These are phyloP conservation scores for Colletotrichum sp. DNA, from an alignment of 2,329 filamentous ascomycete genomes.

Conservation along the genomic window DNA sequence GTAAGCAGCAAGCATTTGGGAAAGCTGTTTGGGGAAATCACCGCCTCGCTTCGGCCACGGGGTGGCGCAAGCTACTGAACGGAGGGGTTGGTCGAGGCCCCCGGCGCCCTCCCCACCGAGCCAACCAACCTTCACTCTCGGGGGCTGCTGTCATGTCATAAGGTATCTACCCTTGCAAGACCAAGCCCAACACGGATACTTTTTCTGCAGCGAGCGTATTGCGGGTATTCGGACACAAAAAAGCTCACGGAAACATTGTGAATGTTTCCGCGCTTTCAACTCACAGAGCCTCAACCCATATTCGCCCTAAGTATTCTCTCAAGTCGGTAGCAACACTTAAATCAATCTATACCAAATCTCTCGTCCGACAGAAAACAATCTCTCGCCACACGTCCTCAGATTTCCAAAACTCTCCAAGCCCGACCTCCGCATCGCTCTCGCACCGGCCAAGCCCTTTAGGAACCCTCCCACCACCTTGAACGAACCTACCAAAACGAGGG, in stretches of 20 bases:
- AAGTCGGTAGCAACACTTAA: background rate
- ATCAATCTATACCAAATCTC: too few relatives aligned
- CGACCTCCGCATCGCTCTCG: background rate
- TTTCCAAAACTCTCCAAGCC: background rate
- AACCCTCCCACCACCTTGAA: background rate
- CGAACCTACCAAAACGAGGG: background rate
- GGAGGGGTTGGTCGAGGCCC: background rate
- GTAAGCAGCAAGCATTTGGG: background rate
- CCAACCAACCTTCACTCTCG: background rate
- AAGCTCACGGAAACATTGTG: background rate
- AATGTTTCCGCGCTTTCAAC: background rate
- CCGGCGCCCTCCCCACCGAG: background rate
- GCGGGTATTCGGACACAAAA: background rate
- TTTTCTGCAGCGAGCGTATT: background rate
- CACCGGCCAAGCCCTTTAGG: background rate
- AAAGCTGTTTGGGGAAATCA: background rate
- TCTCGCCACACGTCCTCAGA: background rate
- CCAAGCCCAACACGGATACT: background rate
- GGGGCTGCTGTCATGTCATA: background rate
- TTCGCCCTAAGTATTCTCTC: accelerated
- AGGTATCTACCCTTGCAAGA: background rate
- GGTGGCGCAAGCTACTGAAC: background rate
- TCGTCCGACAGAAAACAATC: background rate
- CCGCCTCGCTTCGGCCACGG: background rate
- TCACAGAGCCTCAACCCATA: background rate